A percentile compares a stretch with the other conserved stretches of the same genome.
Conservation (phyloP, 441 rosid genomes). For the Eruca vesicaria region DNA sequence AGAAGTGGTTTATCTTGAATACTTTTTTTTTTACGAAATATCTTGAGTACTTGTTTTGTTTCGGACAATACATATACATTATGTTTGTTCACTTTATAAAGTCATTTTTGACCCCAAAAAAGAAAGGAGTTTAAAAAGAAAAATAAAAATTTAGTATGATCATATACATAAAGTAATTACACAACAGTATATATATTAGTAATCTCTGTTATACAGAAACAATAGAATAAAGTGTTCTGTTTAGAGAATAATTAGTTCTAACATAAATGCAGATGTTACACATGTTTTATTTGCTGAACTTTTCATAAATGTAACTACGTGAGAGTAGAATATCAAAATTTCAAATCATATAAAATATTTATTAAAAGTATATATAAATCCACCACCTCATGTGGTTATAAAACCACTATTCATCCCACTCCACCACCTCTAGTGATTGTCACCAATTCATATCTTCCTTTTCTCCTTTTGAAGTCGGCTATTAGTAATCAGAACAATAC, state of each 20-base stretch:
- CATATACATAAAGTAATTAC: not conserved
- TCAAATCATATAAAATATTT: not conserved
- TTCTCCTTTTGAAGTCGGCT: slow-evolving; percentile 13
- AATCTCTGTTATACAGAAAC: not conserved
- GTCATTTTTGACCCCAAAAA: not conserved
- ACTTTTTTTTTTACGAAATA: not conserved
- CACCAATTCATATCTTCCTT: not conserved
- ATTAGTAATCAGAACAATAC: not conserved
- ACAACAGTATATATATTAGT: not conserved
- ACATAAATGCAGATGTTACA: too few species aligned
- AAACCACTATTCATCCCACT: not conserved
- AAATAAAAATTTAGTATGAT: not conserved
- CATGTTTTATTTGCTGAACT: too few species aligned
- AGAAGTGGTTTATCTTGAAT: not conserved
- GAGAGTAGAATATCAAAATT: not conserved
- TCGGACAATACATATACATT: not conserved
- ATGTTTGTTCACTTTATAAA: not conserved
- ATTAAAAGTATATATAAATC: not conserved
- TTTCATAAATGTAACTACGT: not conserved
- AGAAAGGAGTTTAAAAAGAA: not conserved
- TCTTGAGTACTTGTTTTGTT: not conserved
- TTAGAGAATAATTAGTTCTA: not conserved
- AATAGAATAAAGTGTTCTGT: not conserved
- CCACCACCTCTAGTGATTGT: slow-evolving; percentile 10
- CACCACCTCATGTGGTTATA: not conserved